A percentile compares a stretch with the other conserved stretches of the same genome.
phyloP scores from a whole-genome alignment of 2,329 filamentous ascomycete species.

The Alternaria sp. region DNA sequence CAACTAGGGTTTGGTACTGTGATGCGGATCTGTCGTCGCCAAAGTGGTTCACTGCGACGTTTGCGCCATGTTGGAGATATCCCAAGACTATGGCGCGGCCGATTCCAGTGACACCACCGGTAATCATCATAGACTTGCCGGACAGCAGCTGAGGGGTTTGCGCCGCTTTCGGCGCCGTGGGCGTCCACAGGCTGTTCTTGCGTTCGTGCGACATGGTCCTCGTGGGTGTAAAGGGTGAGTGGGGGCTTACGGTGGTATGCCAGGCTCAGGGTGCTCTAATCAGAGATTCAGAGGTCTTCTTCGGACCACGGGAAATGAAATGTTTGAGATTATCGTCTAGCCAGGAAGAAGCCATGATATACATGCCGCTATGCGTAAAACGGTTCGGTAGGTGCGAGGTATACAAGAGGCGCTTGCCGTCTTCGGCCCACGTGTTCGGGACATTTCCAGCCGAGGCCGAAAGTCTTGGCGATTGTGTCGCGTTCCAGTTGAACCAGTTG shows the following conservation, averaged over 20 bases:
- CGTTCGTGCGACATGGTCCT: constrained; percentile 17
- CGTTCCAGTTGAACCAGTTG: constrained; percentile 21
- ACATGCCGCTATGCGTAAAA: constrained; percentile 26
- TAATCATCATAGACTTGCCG: constrained; percentile 84
- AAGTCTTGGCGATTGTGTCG: constrained; percentile 22
- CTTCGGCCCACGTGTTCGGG: constrained; percentile 25
- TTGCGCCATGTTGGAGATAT: constrained; percentile 78
- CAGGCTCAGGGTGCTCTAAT: constrained; percentile 1
- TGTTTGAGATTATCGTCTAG: background rate
- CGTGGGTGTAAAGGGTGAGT: constrained; percentile 12
- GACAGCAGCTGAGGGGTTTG: constrained; percentile 62
- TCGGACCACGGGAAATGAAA: background rate
- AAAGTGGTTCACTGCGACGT: constrained; percentile 82
- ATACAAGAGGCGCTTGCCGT: constrained; percentile 14
- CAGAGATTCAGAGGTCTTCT: background rate
- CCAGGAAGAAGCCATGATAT: constrained; percentile 21
- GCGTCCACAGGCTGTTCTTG: constrained; percentile 25
- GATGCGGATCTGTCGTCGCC: constrained; percentile 61
- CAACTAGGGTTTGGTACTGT: constrained; percentile 59
- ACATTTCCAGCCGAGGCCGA: constrained; percentile 27
- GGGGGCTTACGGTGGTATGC: constrained; percentile 1
- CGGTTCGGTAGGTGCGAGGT: constrained; percentile 27
- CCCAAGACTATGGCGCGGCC: constrained; percentile 84
- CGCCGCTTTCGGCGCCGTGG: constrained; percentile 14
- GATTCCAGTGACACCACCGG: constrained; percentile 85